Evolutionary conservation across 2,329 filamentous ascomycete species (phyloP).

Genomic region (Cryoendolithus antarcticus): DNA sequence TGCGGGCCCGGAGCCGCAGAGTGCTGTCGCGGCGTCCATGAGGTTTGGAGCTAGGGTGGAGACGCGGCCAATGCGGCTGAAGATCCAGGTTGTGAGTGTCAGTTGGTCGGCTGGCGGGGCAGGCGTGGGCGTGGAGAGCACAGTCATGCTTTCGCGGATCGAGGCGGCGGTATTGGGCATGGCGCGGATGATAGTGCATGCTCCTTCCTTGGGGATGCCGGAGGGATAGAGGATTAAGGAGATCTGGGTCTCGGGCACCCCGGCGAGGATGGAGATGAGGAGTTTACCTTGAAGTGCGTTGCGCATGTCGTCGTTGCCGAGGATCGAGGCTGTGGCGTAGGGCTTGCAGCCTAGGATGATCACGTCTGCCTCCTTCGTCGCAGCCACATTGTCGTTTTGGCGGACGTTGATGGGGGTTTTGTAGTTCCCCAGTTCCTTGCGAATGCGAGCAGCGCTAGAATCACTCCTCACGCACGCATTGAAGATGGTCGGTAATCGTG

Average conservation of each 20-base stretch:
- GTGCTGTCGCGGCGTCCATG: conserved; percentile 63
- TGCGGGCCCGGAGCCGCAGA: conserved; percentile 63
- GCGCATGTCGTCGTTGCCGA: conserved; percentile 54
- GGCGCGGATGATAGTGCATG: conserved; percentile 58
- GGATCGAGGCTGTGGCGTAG: conserved; percentile 56
- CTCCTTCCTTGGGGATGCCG: conserved; percentile 36
- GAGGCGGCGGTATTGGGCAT: conserved; percentile 78
- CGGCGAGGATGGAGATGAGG: conserved; percentile 69
- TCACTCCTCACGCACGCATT: conserved; percentile 65
- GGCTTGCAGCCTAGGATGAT: conserved; percentile 74
- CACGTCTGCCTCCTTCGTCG: conserved; percentile 57
- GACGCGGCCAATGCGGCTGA: conserved; percentile 60
- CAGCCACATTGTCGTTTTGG: conserved; percentile 58
- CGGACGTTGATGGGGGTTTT: conserved; percentile 51
- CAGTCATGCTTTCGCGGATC: conserved; percentile 67
- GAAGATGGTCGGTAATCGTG: conserved; percentile 58
- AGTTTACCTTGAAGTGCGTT: conserved; percentile 68
- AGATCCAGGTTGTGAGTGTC: conserved; percentile 60
- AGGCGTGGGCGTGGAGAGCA: conserved; percentile 53
- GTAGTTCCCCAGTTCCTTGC: conserved; percentile 52
- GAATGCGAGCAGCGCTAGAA: conserved; percentile 58
- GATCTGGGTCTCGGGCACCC: conserved; percentile 59
- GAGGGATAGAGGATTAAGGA: conserved; percentile 51
- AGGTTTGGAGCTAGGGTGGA: conserved; percentile 52
- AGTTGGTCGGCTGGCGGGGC: conserved; percentile 43